phyloP scores from a whole-genome alignment of 169 alveolate species.

The Ichthyophthirius multifiliis region DNA sequence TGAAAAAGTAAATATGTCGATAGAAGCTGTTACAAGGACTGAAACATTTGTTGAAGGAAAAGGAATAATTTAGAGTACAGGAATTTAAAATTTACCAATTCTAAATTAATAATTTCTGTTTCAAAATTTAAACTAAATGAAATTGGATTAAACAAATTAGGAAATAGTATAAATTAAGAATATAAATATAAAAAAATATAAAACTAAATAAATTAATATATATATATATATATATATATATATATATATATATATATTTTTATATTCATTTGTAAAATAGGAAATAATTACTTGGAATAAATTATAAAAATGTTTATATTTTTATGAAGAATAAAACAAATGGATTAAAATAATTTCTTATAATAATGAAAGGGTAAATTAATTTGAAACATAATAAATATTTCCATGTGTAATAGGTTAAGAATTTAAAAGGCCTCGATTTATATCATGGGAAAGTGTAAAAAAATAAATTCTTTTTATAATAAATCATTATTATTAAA shows the following conservation, averaged over 20 bases:
- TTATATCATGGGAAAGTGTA: constrained; percentile 3
- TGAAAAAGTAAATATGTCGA: background rate
- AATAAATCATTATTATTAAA: background rate
- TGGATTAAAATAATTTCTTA: background rate
- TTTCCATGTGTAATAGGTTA: background rate
- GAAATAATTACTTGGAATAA: too few species aligned
- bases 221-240: too few species aligned
- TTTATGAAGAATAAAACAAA: background rate
- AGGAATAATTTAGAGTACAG: background rate
- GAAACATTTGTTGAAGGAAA: background rate
- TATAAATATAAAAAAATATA: too few species aligned
- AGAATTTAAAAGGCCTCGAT: background rate
- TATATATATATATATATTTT: too few species aligned
- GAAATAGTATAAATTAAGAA: too few species aligned
- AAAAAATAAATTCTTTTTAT: background rate
- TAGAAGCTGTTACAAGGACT: background rate
- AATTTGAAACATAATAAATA: background rate
- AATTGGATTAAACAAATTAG: background rate
- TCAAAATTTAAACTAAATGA: background rate
- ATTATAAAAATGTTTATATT: background rate
- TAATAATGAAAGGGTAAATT: background rate
- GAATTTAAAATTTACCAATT: background rate
- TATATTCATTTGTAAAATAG: too few species aligned
- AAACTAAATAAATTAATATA: too few species aligned
- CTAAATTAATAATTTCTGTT: background rate